These are phyloP conservation scores for Raphanus sativus DNA, from an alignment of 345 rosid species.

Conservation along the genomic window DNA sequence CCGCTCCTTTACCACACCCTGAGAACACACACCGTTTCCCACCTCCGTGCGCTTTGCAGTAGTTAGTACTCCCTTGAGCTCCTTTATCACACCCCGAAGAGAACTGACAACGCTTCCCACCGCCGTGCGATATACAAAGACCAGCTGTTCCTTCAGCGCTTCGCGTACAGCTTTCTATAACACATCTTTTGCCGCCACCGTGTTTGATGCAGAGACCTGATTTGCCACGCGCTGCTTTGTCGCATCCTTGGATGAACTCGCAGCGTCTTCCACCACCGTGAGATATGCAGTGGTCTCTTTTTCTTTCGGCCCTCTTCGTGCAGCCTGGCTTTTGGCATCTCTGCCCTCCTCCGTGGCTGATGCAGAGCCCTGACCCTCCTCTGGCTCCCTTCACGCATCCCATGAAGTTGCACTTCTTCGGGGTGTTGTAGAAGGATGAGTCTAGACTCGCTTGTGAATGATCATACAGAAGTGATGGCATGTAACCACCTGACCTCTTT, in stretches of 20 bases:
- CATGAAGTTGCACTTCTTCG: slow-evolving; percentile 63
- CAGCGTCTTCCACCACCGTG: slow-evolving; percentile 97
- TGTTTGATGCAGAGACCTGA: slow-evolving; percentile 91
- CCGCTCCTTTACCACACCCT: slow-evolving; percentile 92
- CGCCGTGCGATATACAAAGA: slow-evolving; percentile 94
- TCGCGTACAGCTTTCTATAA: slow-evolving; percentile 66
- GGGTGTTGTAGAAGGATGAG: slow-evolving; percentile 43
- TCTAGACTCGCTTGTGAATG: slow-evolving; percentile 48
- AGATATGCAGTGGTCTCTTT: slow-evolving; percentile 83
- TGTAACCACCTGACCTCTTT: slow-evolving; percentile 89
- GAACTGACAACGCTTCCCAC: slow-evolving; percentile 81
- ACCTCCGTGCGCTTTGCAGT: slow-evolving; percentile 93
- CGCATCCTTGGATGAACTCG: slow-evolving; percentile 60
- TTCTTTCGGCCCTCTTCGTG: slow-evolving; percentile 93
- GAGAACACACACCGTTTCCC: slow-evolving; percentile 89
- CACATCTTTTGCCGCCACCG: slow-evolving; percentile 94
- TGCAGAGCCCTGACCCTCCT: slow-evolving; percentile 84
- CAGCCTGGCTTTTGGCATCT: slow-evolving; percentile 89
- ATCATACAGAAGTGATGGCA: slow-evolving; percentile 78
- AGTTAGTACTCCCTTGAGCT: slow-evolving; percentile 88
- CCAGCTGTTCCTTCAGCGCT: slow-evolving; percentile 97
- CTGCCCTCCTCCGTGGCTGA: slow-evolving; percentile 92
- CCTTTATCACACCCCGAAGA: slow-evolving; percentile 62
- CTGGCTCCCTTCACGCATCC: slow-evolving; percentile 88
- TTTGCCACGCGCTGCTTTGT: slow-evolving; percentile 86